Percentiles rank a stretch among this genome's conserved stretches.
These are phyloP conservation scores for Gossypioides kirkii DNA, from an alignment of 345 rosid genomes.

Conservation along the genomic window DNA sequence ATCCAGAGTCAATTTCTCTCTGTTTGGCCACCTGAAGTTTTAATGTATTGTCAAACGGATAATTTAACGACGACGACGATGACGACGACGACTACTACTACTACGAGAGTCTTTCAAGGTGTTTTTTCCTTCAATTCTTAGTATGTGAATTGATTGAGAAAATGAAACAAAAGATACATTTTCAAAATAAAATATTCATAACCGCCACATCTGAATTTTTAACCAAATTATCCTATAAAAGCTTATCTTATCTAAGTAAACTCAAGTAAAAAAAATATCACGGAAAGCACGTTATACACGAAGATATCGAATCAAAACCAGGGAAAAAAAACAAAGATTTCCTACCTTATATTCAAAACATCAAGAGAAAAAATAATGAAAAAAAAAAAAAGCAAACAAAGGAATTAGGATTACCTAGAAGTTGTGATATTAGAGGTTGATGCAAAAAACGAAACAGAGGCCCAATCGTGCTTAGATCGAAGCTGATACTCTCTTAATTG, in stretches of 20 bases:
- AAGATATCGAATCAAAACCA: not conserved
- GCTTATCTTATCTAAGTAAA: not conserved
- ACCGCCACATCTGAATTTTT: not conserved
- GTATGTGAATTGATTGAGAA: not conserved
- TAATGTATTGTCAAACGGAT: not conserved
- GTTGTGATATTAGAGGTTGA: conserved; percentile 69
- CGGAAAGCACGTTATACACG: not conserved
- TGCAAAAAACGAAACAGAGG: conserved; percentile 85
- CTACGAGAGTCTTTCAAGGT: not conserved
- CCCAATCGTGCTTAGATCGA: conserved; percentile 96
- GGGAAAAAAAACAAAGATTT: not conserved
- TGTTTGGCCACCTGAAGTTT: not conserved
- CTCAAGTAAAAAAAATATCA: not conserved
- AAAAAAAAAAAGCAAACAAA: not conserved
- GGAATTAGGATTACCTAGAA: conserved; percentile 49
- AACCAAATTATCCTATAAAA: not conserved
- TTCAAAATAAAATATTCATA: not conserved
- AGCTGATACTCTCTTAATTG: conserved; percentile 92
- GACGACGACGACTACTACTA: too few species aligned
- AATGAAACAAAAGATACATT: not conserved
- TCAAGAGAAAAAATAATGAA: not conserved
- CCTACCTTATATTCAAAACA: not conserved
- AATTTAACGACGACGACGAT: not conserved
- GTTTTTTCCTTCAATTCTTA: not conserved
- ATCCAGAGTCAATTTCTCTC: not conserved